phyloP scores from a whole-genome alignment of 805 yeast species.

The Saccharomycopsis fibuligera region DNA sequence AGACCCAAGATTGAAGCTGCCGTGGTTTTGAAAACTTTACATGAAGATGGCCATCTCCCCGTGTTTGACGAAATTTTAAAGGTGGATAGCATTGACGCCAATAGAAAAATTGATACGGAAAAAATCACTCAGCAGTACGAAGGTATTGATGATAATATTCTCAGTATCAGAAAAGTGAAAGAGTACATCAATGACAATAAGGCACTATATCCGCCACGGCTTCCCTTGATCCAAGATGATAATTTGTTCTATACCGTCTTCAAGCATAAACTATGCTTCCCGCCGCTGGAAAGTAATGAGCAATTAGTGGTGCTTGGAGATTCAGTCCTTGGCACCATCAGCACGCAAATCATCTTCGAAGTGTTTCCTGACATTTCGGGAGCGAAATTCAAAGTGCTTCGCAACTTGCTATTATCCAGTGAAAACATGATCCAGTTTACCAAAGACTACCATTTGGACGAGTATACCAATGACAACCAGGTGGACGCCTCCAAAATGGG shows the following conservation, averaged over 20 bases:
- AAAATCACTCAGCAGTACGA: not conserved
- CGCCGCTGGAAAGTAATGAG: conserved; percentile 45
- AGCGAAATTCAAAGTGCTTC: conserved; percentile 67
- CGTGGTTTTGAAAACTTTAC: not conserved
- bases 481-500: conserved; percentile 48
- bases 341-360: conserved; percentile 60
- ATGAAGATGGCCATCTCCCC: not conserved
- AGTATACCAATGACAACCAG: conserved; percentile 37
- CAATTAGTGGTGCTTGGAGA: conserved; percentile 89
- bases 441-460: conserved; percentile 56
- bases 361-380: conserved; percentile 67
- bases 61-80: not conserved
- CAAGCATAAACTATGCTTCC: conserved; percentile 23
- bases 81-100: not conserved
- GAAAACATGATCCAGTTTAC: conserved; percentile 67
- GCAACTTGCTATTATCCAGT: conserved; percentile 70
- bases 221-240: conserved; percentile 2
- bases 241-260: not conserved
- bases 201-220: conserved; percentile 1
- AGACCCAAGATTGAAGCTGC: not conserved
- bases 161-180: not conserved
- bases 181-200: conserved; percentile 23
- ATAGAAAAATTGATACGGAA: not conserved
- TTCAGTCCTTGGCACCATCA: conserved; percentile 67
- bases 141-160: not conserved